These are phyloP conservation scores for Aspergillus indologenus DNA, from an alignment of 495 filamentous ascomycete genomes.

Conservation along the genomic window DNA sequence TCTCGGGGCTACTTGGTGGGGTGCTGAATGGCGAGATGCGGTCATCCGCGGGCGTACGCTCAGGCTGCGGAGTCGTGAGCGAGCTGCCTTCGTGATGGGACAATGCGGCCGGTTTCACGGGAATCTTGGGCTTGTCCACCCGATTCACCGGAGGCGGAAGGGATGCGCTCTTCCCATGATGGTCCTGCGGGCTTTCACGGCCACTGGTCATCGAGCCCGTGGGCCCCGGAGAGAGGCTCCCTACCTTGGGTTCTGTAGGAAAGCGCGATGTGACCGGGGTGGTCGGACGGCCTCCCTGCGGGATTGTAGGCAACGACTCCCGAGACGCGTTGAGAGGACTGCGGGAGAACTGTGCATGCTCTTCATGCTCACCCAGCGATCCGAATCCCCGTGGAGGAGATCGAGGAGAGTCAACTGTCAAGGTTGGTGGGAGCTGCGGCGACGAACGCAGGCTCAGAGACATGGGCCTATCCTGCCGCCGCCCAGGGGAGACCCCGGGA, in stretches of 20 bases:
- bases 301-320: conserved; percentile 30
- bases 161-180: conserved; percentile 41
- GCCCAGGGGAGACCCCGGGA: conserved; percentile 23
- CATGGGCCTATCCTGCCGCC: conserved; percentile 39
- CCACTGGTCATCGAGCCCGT: conserved; percentile 23
- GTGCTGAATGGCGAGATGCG: conserved; percentile 84
- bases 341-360: conserved; percentile 26
- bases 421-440: conserved; percentile 61
- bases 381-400: conserved; percentile 59
- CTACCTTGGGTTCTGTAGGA: conserved; percentile 50
- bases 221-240: conserved; percentile 47
- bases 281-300: conserved; percentile 41
- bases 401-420: conserved; percentile 70
- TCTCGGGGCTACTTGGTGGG: conserved; percentile 75
- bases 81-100: conserved; percentile 28
- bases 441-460: conserved; percentile 56
- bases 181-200: conserved; percentile 24
- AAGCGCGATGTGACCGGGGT: conserved; percentile 49
- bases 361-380: conserved; percentile 14
- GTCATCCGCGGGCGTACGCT: conserved; percentile 42
- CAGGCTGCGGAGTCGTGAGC: conserved; percentile 34
- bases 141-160: conserved; percentile 75
- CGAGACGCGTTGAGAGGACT: conserved; percentile 28
- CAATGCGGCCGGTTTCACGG: conserved; percentile 42
- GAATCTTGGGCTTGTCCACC: conserved; percentile 75